A percentile compares a stretch with the other conserved stretches of the same genome.
Evolutionary conservation across 495 filamentous ascomycete genomes (phyloP).

Genomic region (Penicillium antarcticum): DNA sequence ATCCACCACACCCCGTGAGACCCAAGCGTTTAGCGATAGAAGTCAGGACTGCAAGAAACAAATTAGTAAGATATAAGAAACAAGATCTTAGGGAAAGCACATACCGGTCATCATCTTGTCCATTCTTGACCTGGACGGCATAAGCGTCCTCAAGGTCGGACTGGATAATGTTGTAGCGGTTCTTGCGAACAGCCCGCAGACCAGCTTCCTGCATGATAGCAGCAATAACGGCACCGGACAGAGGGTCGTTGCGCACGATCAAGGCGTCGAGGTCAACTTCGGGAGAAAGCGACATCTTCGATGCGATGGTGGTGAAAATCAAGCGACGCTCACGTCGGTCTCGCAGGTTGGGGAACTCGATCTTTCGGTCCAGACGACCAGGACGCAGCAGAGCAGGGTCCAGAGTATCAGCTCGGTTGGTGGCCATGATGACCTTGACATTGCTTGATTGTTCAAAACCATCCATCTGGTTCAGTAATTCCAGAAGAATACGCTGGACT

Average conservation of each 20-base stretch:
- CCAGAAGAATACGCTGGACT: conserved; percentile 95
- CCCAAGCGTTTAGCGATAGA: conserved; percentile 46
- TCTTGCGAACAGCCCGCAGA: conserved; percentile 92
- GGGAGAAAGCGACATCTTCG: conserved; percentile 93
- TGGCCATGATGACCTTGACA: conserved; percentile 99
- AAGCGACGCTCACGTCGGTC: conserved; percentile 91
- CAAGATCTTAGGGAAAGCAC: conserved; percentile 13
- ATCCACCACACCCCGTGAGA: conserved; percentile 9
- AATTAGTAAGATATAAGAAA: conserved; percentile 14
- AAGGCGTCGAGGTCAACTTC: conserved; percentile 95
- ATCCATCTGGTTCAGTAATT: conserved; percentile 99
- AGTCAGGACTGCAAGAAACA: conserved; percentile 44
- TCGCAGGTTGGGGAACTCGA: conserved; percentile 89
- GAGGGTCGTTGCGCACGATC: conserved; percentile 92
- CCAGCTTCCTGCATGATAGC: conserved; percentile 99
- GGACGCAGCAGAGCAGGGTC: conserved; percentile 93
- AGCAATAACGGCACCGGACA: conserved; percentile 93
- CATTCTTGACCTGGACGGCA: conserved; percentile 87
- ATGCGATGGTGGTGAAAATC: conserved; percentile 94
- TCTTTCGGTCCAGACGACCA: conserved; percentile 94
- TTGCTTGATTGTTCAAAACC: conserved; percentile 98
- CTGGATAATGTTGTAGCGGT: conserved; percentile 98
- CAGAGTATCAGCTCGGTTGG: conserved; percentile 94
- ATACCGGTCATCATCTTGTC: conserved; percentile 63
- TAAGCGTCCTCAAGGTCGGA: conserved; percentile 94